Percentiles rank a stretch among this genome's conserved stretches.
Evolutionary conservation across 1,284 basidiomycete genomes (phyloP).

Genomic region (Termitomyces sp.): DNA sequence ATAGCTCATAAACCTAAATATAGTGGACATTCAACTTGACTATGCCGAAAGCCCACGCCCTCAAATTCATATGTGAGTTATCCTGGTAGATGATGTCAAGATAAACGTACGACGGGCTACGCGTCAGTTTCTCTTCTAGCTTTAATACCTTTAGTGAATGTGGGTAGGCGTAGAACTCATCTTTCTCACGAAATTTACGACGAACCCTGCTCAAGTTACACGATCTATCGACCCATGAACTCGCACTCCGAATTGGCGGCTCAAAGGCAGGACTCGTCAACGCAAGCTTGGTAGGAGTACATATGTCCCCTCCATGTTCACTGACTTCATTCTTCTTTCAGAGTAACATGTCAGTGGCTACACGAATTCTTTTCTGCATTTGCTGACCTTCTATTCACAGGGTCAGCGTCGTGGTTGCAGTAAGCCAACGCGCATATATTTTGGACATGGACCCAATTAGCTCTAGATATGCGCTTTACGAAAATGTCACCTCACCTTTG

Average conservation of each 20-base stretch:
- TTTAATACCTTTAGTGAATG: conserved; percentile 71
- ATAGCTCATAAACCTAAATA: not conserved
- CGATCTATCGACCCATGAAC: conserved; percentile 73
- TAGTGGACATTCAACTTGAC: conserved; percentile 63
- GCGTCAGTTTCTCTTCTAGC: conserved; percentile 56
- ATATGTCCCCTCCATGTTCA: not conserved
- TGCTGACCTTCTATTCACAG: conserved; percentile 29
- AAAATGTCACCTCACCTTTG: conserved; percentile 80
- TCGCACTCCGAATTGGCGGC: conserved; percentile 72
- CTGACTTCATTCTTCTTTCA: conserved; percentile 23
- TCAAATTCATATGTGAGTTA: conserved; percentile 61
- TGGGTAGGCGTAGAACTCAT: conserved; percentile 22
- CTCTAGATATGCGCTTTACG: conserved; percentile 69
- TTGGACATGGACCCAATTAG: not conserved
- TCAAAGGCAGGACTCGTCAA: conserved; percentile 76
- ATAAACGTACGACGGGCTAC: not conserved
- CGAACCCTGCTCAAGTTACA: conserved; percentile 47
- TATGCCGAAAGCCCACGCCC: conserved; percentile 49
- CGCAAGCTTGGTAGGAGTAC: conserved; percentile 61
- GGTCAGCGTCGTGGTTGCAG: conserved; percentile 70
- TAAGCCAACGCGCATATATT: conserved; percentile 29
- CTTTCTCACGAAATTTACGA: not conserved
- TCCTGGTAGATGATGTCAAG: not conserved
- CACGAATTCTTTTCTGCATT: conserved; percentile 1
- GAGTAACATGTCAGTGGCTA: conserved; percentile 61